phyloP scores from a whole-genome alignment of 2,329 filamentous ascomycete genomes.

The Lecanicillium sp. region DNA sequence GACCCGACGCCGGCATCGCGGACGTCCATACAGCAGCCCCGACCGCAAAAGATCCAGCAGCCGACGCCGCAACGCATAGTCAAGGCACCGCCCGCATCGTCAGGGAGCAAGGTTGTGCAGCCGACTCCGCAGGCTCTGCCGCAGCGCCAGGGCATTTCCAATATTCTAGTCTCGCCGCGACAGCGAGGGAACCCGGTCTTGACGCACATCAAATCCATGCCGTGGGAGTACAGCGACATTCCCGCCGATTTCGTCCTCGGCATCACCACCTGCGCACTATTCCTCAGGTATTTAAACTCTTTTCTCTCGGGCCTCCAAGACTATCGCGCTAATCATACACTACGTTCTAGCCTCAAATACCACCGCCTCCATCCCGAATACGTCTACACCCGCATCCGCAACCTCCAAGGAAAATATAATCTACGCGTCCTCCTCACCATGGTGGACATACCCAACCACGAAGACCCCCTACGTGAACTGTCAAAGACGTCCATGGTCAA shows the following conservation, averaged over 20 bases:
- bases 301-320: neutral
- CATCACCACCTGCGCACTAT: slow-evolving; percentile 80
- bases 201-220: slow-evolving; percentile 68
- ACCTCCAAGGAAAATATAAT: slow-evolving; percentile 76
- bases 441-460: slow-evolving; percentile 93
- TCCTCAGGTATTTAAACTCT: slow-evolving; percentile 50
- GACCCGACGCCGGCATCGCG: slow-evolving; percentile 22
- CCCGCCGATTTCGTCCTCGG: slow-evolving; percentile 88
- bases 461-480: slow-evolving; percentile 80
- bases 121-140: slow-evolving; percentile 83
- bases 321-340: slow-evolving; percentile 5
- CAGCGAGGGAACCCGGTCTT: slow-evolving; percentile 95
- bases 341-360: slow-evolving; percentile 78
- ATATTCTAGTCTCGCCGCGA: slow-evolving; percentile 82
- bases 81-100: slow-evolving; percentile 29
- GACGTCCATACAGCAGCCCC: slow-evolving; percentile 28
- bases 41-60: slow-evolving; percentile 35
- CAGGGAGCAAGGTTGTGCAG: slow-evolving; percentile 61
- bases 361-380: slow-evolving; percentile 97
- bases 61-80: slow-evolving; percentile 51
- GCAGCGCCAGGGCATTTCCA: slow-evolving; percentile 55
- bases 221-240: slow-evolving; percentile 98
- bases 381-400: slow-evolving; percentile 86
- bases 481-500: slow-evolving; percentile 90
- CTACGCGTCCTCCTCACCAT: slow-evolving; percentile 81